Conservation (phyloP, 768 basidiomycete species). For the Boletellus sp. region DNA sequence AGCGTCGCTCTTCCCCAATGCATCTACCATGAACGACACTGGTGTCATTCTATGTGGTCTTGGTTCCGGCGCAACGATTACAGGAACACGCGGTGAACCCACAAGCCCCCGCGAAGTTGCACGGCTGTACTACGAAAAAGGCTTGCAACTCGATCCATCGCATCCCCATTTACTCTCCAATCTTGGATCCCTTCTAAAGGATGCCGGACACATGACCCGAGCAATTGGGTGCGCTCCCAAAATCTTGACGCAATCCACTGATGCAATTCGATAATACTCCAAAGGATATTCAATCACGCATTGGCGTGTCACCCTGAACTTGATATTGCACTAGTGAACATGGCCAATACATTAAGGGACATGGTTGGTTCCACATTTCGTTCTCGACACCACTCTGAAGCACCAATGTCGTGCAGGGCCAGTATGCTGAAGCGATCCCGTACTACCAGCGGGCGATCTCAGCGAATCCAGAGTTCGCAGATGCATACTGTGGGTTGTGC, state of each 20-base stretch:
- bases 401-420: slow-evolving; percentile 28
- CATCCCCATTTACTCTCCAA: slow-evolving; percentile 52
- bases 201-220: slow-evolving; percentile 39
- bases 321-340: slow-evolving; percentile 49
- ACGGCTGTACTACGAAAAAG: slow-evolving; percentile 42
- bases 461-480: slow-evolving; percentile 41
- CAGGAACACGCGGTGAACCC: slow-evolving; percentile 16
- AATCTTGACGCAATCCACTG: neutral
- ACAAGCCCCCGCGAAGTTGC: slow-evolving; percentile 37
- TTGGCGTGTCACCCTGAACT: slow-evolving; percentile 42
- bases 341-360: slow-evolving; percentile 51
- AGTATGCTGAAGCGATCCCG: slow-evolving; percentile 40
- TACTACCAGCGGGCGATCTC: slow-evolving; percentile 45
- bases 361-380: slow-evolving; percentile 26
- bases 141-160: slow-evolving; percentile 40
- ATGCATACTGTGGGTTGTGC: slow-evolving; percentile 47
- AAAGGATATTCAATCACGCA: slow-evolving; percentile 40
- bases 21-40: slow-evolving; percentile 48
- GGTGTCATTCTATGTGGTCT: slow-evolving; percentile 45
- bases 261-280: neutral
- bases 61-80: slow-evolving; percentile 17
- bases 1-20: slow-evolving; percentile 40
- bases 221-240: slow-evolving; percentile 38
- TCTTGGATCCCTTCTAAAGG: slow-evolving; percentile 48
- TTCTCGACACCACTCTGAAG: neutral